Evolutionary conservation across 768 basidiomycete species (phyloP), one percentile per base, ranked within the genome.

Genomic region (Panaeolus cyanescens): DNA sequence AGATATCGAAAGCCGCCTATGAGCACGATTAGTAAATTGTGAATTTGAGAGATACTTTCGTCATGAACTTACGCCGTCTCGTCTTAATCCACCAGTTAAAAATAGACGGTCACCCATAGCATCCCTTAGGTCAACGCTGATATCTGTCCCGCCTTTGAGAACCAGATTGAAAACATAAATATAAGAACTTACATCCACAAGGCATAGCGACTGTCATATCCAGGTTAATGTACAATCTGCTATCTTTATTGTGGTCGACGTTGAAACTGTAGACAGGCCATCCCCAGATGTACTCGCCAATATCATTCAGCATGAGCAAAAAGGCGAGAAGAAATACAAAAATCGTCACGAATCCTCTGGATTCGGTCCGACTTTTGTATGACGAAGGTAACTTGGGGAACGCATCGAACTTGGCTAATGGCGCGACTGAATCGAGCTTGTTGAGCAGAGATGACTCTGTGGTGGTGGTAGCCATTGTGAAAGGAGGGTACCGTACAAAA

Each of bases 131-230:
- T 99, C 96, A 25, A 98, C 90, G 54, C 86, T 89, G 55, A 99
- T 78, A 70, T 83, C 96, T 98, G 61, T 5, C 17, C 64, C 9
- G 32, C 17, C 40, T 71, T 45, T 68, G 45, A 42, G 8, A 15
- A 37, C 54, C 25, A 25, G 17, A 45, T 34, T 22, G 4, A n/a
- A 17, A 56, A 39, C 56, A 5, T 22, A 58, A 13, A 5, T n/a
- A 54, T 50, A 2, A 31, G 13, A 3, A 85, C 94, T 75, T 73
- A 96, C 95, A 93, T 75, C 83, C 80, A 76, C 96, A 98, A 2
- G 94, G 95, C 85, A 95, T 97, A 67, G 92, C 92, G 34, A 98
- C 91, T 25, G 92, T 86, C 77, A 98, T 75, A 77, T 99, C 96
- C 58, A 99, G 83, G 73, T 99, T 98, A 65, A 99, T 80, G 65